Evolutionary conservation across 1,284 basidiomycete genomes (phyloP).

Genomic region (Microbotryum lychnidis-dioicae): DNA sequence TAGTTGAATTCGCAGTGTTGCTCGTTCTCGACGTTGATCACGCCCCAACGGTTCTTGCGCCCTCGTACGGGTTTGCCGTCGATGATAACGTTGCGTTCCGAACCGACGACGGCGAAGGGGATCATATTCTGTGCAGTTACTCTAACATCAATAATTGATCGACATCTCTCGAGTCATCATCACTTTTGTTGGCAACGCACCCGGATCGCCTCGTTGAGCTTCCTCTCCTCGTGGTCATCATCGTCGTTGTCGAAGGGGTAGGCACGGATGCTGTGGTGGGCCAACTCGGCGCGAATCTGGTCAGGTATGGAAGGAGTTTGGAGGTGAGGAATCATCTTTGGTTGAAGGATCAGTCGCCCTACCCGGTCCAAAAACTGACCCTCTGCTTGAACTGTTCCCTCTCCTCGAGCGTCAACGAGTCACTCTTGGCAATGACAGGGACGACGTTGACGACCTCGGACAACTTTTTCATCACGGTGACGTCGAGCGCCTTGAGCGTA

Average conservation of each 20-base stretch:
- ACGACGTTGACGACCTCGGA: conserved; percentile 98
- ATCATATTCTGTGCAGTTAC: conserved; percentile 61
- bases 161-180: no score
- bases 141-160: no score
- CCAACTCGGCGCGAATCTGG: conserved; percentile 84
- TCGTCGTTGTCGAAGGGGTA: conserved; percentile 98
- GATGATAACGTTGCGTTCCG: conserved; percentile 85
- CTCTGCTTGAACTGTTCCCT: conserved; percentile 85
- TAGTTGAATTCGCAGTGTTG: conserved; percentile 97
- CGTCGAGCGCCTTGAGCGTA: conserved; percentile 63
- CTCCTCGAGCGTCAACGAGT: conserved; percentile 89
- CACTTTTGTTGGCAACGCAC: conserved; percentile 46
- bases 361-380: conserved; percentile 43
- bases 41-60: conserved; percentile 95
- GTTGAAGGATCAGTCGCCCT: not conserved
- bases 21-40: conserved; percentile 95
- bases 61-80: conserved; percentile 92
- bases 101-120: conserved; percentile 94
- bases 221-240: conserved; percentile 78
- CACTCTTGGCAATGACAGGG: conserved; percentile 97
- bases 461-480: conserved; percentile 98
- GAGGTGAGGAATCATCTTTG: not conserved
- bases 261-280: conserved; percentile 83
- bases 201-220: conserved; percentile 82
- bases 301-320: not conserved